Percentiles rank a stretch among this genome's conserved stretches.
phyloP scores from a whole-genome alignment of 164 flowering plant species.

The Houttuynia cordata region DNA sequence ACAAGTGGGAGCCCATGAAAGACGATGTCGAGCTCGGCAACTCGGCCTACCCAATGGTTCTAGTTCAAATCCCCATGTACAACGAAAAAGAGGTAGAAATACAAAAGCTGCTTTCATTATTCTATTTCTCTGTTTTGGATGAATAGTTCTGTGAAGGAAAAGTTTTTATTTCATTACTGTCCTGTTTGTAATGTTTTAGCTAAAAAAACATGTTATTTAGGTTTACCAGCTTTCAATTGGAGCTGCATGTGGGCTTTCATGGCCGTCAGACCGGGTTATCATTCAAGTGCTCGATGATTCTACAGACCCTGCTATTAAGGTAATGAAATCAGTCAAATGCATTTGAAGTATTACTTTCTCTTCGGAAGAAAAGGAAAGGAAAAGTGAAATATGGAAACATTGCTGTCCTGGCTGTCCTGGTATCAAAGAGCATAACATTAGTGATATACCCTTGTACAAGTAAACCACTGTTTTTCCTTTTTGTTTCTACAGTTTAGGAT shows the following conservation, averaged over 20 bases:
- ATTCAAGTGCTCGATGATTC: conserved; percentile 90
- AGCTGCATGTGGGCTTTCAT: conserved; percentile 87
- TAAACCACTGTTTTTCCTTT: too few relatives aligned
- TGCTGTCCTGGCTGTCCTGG: not conserved
- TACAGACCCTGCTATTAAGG: conserved; percentile 66
- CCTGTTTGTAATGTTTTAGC: too few relatives aligned
- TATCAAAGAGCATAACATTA: not conserved
- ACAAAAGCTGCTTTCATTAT: not conserved
- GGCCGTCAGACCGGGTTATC: conserved; percentile 77
- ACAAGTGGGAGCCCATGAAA: conserved; percentile 61
- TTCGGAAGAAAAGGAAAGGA: too few relatives aligned
- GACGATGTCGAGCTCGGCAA: conserved; percentile 70
- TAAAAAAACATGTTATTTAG: conserved; percentile 18
- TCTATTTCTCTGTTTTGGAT: not conserved
- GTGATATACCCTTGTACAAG: too few relatives aligned
- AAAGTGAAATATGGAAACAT: too few relatives aligned
- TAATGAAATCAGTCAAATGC: conserved; percentile 7
- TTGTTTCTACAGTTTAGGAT: too few relatives aligned
- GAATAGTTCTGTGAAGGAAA: not conserved
- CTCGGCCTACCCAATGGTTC: conserved; percentile 69
- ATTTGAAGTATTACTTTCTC: too few relatives aligned
- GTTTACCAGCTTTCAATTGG: conserved; percentile 80
- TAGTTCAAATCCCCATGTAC: conserved; percentile 87
- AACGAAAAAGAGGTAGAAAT: conserved; percentile 67
- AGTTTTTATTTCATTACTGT: not conserved